These are phyloP conservation scores for Neurospora sp. DNA, from an alignment of 495 filamentous ascomycete species.

Conservation along the genomic window DNA sequence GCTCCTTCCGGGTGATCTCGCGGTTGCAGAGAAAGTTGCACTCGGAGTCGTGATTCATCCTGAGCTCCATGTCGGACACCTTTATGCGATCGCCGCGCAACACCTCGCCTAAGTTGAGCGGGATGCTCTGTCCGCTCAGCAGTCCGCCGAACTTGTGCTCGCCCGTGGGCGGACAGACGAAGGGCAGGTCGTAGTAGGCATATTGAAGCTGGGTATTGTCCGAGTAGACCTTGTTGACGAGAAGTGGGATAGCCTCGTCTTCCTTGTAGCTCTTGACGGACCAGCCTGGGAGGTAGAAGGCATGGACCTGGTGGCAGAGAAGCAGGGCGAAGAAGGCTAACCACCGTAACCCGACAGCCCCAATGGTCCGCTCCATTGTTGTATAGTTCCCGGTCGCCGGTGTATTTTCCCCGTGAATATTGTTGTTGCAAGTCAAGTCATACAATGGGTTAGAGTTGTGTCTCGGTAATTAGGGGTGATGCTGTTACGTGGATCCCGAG, in stretches of 20 bases:
- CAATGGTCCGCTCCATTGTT: constrained; percentile 19
- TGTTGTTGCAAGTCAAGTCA: constrained; percentile 6
- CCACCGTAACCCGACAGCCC: constrained; percentile 17
- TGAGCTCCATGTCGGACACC: constrained; percentile 78
- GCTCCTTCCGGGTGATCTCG: constrained; percentile 51
- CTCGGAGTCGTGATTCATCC: constrained; percentile 69
- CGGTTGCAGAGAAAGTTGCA: constrained; percentile 68
- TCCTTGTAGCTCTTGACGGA: constrained; percentile 75
- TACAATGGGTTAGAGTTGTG: not conserved
- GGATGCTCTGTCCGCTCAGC: constrained; percentile 69
- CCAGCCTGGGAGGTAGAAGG: constrained; percentile 79
- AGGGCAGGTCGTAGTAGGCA: constrained; percentile 88
- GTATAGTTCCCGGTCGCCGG: not conserved
- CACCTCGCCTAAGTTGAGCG: constrained; percentile 88
- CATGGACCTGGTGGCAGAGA: constrained; percentile 30
- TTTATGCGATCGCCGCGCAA: constrained; percentile 84
- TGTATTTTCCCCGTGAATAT: not conserved
- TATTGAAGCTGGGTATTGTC: constrained; percentile 88
- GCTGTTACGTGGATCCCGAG: not conserved
- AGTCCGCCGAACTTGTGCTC: constrained; percentile 58
- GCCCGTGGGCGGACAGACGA: constrained; percentile 77
- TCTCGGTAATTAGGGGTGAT: not conserved
- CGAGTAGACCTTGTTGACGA: constrained; percentile 95
- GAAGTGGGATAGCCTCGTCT: constrained; percentile 69
- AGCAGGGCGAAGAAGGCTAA: constrained; percentile 18